Base-by-base conservation (phyloP, 1,284 basidiomycete species). In the Pseudozyma sp. region DNA sequence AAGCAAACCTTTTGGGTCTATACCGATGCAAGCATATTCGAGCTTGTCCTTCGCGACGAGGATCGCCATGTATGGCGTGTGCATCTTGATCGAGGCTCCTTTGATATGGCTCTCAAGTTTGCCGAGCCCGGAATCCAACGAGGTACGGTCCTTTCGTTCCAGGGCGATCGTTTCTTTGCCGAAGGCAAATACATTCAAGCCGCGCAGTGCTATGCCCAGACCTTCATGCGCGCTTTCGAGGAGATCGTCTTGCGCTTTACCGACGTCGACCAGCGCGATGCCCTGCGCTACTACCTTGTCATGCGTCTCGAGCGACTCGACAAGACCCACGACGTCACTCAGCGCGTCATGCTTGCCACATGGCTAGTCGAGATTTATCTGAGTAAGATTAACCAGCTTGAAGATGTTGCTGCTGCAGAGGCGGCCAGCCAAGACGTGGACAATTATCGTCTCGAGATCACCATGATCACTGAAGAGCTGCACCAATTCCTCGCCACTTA, bases 341-440 rank as follows among this genome's bases (percentile, higher is more conserved):
- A 97, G 84, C 89, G 97, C 35, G 94, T 96, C 91, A 96, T 99
- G 92, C 87, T 99, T 8, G 94, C 97, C 1, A 98, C 95, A 0
- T 99, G 97, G 97, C 90, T 99, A 7, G 91, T 97, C 33, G 97
- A 99, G 85, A 94, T 99, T 75, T 98, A 95, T 83, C 89, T 99
- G 24, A 92, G 91, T 85, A 98, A 97, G 86, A 94, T 94, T 84
- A 96, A 97, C 81, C 93, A 96, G 73, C 87, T 98, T 50, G 97
- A 99, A 82, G 97, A 99, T 81, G 86, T 93, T 2, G 71, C 75
- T 7, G 85, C 78, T n/a, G 86, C 94, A 0, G 93, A 94, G 85
- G 91, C 91, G 1, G 89, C 92, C 3, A 91, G 91, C 4, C 90
- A 92, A 54, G 93, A 97, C 74, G 91, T 92, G 6, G 92, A 94